These are phyloP conservation scores for Candida adriatica DNA, from an alignment of 805 yeast species.

Conservation along the genomic window DNA sequence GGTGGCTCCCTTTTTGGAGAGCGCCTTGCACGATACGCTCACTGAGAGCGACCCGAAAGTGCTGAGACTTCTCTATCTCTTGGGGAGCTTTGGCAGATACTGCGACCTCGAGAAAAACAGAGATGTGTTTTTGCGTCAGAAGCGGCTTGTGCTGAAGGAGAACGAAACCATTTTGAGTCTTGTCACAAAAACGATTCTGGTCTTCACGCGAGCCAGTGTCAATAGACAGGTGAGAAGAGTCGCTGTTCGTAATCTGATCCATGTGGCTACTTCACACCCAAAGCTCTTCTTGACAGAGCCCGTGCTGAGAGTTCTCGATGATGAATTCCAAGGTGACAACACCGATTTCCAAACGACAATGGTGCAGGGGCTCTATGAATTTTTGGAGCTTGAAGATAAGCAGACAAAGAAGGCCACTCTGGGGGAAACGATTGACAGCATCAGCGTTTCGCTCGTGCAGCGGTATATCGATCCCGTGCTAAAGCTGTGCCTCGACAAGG, in stretches of 20 bases:
- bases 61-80: conserved; percentile 49
- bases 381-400: conserved; percentile 50
- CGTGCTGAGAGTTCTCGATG: conserved; percentile 45
- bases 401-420: conserved; percentile 30
- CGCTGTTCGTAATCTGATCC: conserved; percentile 52
- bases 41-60: conserved; percentile 37
- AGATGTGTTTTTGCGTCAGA: conserved; percentile 29
- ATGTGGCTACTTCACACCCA: conserved; percentile 56
- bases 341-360: conserved; percentile 42
- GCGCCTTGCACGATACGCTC: conserved; percentile 21
- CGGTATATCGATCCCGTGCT: conserved; percentile 47
- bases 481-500: conserved; percentile 39
- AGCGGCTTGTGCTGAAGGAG: conserved; percentile 36
- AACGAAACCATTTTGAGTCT: conserved; percentile 53
- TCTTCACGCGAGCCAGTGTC: conserved; percentile 37
- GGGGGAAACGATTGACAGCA: conserved; percentile 56
- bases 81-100: conserved; percentile 66
- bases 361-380: conserved; percentile 49
- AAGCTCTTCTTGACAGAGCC: conserved; percentile 55
- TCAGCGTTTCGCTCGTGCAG: conserved; percentile 67
- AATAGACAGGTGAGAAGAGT: conserved; percentile 35
- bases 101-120: conserved; percentile 51
- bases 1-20: conserved; percentile 39
- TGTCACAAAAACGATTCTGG: conserved; percentile 50
- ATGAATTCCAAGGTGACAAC: conserved; percentile 35